Base-by-base conservation (phyloP, 352 stramenopile genomes). In the Globisporangium yorkense region DNA sequence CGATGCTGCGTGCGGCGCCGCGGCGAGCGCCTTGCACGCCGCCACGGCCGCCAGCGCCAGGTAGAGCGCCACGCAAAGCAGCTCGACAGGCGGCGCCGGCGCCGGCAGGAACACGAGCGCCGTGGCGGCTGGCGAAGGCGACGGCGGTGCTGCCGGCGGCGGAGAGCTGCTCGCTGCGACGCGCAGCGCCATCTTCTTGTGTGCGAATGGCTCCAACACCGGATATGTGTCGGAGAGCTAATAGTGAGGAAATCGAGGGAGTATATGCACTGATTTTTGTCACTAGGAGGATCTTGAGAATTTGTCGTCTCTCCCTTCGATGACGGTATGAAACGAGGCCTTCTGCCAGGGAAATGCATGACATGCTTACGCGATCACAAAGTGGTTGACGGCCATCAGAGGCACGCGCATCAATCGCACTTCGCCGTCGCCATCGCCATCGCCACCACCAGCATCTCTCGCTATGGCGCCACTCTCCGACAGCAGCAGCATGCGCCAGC, bases 31-130 rank as follows among this genome's bases (percentile, higher is more conserved):
- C 29, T 80, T 80, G 55, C 70, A 79, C 6, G 72, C 67, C 12
- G 80, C 67, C 4, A 88, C 71, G 39, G 80, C 53, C 13, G 73
- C 84, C 21, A 93, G 70, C 16, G 63, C 44, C 31, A 88, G 37
- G 59, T 93, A 93, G 31, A 89, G 57, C 4, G 57, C 56, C 31
- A 90, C 70, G 47, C 80, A 91, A 18, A 91, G 57, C 47, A 76
- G 56, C 59, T 77, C 62, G 0, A 90, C 67, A 1, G 69, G 60
- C 5, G 67, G 54, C 16, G 79, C 81, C 15, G 80, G 70, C 9
- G 58, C 63, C 27, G 80, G 79, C 9, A 93, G 67, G 61, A 84
- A 86, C 51, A 90, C 80, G 47, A 87, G 73, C 5, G 24, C 44
- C 10, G 51, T 21, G 51, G 57, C 44, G 21, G 43, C 1, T 2